Conservation (phyloP, 768 basidiomycete genomes). For the Hypholoma sublateritium region DNA sequence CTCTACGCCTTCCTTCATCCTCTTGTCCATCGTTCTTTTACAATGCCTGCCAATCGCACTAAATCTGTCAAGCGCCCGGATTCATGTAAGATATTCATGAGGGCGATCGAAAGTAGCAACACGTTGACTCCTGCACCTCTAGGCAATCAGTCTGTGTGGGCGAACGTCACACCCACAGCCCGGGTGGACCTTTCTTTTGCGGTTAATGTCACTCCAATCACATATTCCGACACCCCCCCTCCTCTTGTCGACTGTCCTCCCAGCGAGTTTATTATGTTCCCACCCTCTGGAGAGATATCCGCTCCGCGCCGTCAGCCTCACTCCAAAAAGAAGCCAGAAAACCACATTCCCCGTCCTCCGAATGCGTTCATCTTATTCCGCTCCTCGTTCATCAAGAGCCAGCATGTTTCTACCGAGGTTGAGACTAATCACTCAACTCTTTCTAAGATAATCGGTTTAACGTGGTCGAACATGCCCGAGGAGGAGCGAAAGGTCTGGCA, state of each 20-base stretch:
- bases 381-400: constrained; percentile 76
- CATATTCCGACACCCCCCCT: constrained; percentile 25
- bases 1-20: constrained; percentile 10
- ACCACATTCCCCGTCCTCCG: constrained; percentile 81
- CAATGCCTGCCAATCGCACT: constrained; percentile 34
- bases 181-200: constrained; percentile 21
- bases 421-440: constrained; percentile 84
- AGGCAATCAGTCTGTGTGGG: constrained; percentile 33
- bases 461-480: constrained; percentile 77
- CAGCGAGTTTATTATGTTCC: constrained; percentile 58
- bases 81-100: constrained; percentile 19
- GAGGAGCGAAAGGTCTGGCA: constrained; percentile 81
- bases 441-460: constrained; percentile 82
- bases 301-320: constrained; percentile 49
- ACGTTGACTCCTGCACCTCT: constrained; percentile 17
- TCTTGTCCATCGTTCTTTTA: constrained; percentile 9
- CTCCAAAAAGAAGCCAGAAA: constrained; percentile 67
- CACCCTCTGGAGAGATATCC: constrained; percentile 24
- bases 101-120: constrained; percentile 2
- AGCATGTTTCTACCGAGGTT: constrained; percentile 73
- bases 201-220: constrained; percentile 20
- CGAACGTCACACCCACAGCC: constrained; percentile 23
- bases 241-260: constrained; percentile 29
- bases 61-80: constrained; percentile 24
- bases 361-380: constrained; percentile 90